Base-by-base conservation (phyloP, 331 rosid genomes). In the Rosa hybrid region DNA sequence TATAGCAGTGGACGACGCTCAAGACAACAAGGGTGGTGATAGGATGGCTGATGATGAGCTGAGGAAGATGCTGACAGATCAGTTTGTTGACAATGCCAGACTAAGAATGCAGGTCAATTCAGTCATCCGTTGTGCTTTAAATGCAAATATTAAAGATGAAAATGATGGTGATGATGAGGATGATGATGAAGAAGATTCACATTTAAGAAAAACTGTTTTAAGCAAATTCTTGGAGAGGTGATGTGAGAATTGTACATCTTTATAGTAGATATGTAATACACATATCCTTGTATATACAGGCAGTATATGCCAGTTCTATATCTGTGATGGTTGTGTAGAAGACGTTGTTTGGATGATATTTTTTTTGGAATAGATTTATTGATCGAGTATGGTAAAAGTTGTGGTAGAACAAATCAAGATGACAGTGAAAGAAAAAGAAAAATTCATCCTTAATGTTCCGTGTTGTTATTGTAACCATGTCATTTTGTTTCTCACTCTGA, bases 51-150 rank as follows among this genome's bases (percentile, higher is more conserved):
- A 84, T 64, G 84, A 88, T 80, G 92, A 89, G 77, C 71, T 91
- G 86, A 89, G 93, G 84, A 89, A 72, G 88, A 84, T 95, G 91
- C 78, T 95, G 75, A 90, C 93, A n/a, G 81, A 89, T 74, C 73
- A 86, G 72, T 87, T 95, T 21, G 93, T 95, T 25, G 99, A 95
- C 83, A 95, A 89, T 57, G 97, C 97, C 39, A 86, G 85, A 78
- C 86, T 95, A 83, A 89, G 98, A 90, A 89, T 82, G 86, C 97
- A 90, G 86, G 83, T 93, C 48, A 95, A 95, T 82, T 83, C 93
- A 1, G 93, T 90, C 76, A 85, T 93, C 77, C 97, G 93, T 2
- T 84, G 90, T 72, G 90, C 94, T 79, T 82, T 93, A 56, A 88
- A 81, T 74, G 80, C 89, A 30, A 74, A 80, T 81, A 78, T 75